phyloP scores from a whole-genome alignment of 1,139 yeast genomes.

The Saccharomyces hybrid region DNA sequence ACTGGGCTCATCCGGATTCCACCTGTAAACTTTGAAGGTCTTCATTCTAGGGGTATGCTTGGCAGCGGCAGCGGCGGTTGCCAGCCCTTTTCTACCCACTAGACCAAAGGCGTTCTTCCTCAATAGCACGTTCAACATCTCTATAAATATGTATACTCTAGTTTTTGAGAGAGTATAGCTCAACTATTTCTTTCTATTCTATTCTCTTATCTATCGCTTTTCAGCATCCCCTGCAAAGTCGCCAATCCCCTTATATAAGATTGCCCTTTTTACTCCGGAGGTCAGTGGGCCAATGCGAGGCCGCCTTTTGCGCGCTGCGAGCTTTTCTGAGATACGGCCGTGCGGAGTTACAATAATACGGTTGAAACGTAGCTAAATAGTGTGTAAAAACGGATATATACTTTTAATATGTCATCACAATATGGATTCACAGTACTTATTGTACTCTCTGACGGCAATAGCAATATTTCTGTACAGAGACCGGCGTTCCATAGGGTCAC shows the following conservation, averaged over 20 bases:
- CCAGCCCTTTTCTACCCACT: conserved; percentile 25
- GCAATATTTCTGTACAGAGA: conserved; percentile 69
- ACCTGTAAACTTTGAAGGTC: conserved; percentile 88
- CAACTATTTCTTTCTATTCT: background rate
- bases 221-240: conserved; percentile 1
- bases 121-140: conserved; percentile 10
- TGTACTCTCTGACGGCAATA: conserved; percentile 73
- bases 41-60: conserved; percentile 50
- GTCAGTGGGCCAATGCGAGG: conserved; percentile 1
- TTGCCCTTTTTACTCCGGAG: conserved; percentile 1
- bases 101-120: conserved; percentile 7
- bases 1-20: conserved; percentile 97
- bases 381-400: background rate
- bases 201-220: background rate
- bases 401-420: conserved; percentile 12
- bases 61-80: conserved; percentile 27
- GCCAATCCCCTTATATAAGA: background rate
- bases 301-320: conserved; percentile 6
- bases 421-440: conserved; percentile 44
- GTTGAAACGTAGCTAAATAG: background rate
- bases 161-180: background rate
- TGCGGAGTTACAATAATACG: background rate
- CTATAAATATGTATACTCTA: conserved; percentile 1
- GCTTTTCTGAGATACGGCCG: background rate
- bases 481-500: conserved; percentile 56